These are phyloP conservation scores for Candolleomyces efflorescens DNA, from an alignment of 768 basidiomycete species.

Conservation along the genomic window DNA sequence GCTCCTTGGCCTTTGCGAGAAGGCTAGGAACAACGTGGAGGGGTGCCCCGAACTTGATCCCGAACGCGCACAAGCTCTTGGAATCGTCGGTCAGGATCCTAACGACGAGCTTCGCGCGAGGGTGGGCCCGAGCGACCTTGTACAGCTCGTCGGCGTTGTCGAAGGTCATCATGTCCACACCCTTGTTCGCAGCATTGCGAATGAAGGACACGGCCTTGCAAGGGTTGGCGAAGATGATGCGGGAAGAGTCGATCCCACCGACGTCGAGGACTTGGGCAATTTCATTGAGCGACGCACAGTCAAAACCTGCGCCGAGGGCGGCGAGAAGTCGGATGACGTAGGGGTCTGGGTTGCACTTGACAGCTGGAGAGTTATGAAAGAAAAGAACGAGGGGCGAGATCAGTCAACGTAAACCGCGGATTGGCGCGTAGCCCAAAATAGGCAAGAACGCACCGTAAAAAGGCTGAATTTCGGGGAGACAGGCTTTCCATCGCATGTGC, in stretches of 20 bases:
- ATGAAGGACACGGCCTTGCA: slow-evolving; percentile 97
- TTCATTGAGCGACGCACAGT: slow-evolving; percentile 95
- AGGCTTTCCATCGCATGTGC: slow-evolving; percentile 74
- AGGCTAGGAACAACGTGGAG: slow-evolving; percentile 75
- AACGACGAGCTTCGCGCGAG: slow-evolving; percentile 79
- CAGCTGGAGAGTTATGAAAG: slow-evolving; percentile 49
- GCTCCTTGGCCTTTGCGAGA: slow-evolving; percentile 71
- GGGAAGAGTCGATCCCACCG: slow-evolving; percentile 69
- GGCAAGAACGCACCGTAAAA: slow-evolving; percentile 75
- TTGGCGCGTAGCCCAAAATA: slow-evolving; percentile 6
- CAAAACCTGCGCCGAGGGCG: slow-evolving; percentile 88
- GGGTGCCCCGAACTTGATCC: slow-evolving; percentile 95
- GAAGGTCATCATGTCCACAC: slow-evolving; percentile 95
- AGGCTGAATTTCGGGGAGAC: slow-evolving; percentile 83
- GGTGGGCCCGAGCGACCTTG: slow-evolving; percentile 84
- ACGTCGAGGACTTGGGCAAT: slow-evolving; percentile 75
- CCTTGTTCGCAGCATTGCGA: slow-evolving; percentile 71
- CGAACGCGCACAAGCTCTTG: slow-evolving; percentile 88
- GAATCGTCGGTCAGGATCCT: slow-evolving; percentile 99
- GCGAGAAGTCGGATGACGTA: slow-evolving; percentile 89
- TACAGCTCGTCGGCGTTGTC: slow-evolving; percentile 95
- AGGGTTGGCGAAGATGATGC: slow-evolving; percentile 97
- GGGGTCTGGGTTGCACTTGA: slow-evolving; percentile 98
- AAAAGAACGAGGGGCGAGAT: not conserved
- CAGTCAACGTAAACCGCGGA: slow-evolving; percentile 1